Evolutionary conservation across 495 filamentous ascomycete species (phyloP), one percentile per base, ranked within the genome.

Genomic region (Aspergillus funiculosus): DNA sequence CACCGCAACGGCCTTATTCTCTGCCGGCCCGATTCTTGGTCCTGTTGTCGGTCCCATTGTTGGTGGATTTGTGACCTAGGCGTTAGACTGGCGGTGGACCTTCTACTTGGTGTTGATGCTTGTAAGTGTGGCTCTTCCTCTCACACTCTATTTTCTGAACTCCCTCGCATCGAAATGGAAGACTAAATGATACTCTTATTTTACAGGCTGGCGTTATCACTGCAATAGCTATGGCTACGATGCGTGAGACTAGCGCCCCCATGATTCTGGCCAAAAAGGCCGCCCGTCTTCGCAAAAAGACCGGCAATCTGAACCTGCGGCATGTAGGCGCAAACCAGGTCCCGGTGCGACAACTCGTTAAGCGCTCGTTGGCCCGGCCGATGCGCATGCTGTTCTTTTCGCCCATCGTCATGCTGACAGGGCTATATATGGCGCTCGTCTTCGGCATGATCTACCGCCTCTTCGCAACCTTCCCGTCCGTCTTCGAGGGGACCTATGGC

Each of bases 401-500:
- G 1, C 75, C 77, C 4, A 70, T 78, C 32, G 56, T 78, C 2
- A 52, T 70, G 14, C 17, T 70, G 3, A 43, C 75, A 2, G 64
- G 62, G 1, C 24, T 73, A 14, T 64, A 69, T 46, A 53, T 56
- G 11, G 70, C 62, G 10, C 53, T 68, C 9, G 19, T 52, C 5
- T 52, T 41, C 28, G 49, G 49, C 9, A n/a, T 42, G 14, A 17
- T 46, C 6, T 77, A 69, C 37, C 50, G 79, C 6, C 61, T 75
- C 5, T 66, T 78, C 42, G 72, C 76, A 1, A 72, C 72, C 10
- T 75, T 76, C 45, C 55, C 75, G 0, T 46, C 54, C 0, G 60
- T 78, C 0, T 81, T 71, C 17, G 60, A 73, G 26, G 57, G 66
- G 15, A 48, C 60, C 2, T 78, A 79, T 47, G 61, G 67, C 6